Base-by-base conservation (phyloP, 352 stramenopile genomes). In the Thalassiosira mediterranea region DNA sequence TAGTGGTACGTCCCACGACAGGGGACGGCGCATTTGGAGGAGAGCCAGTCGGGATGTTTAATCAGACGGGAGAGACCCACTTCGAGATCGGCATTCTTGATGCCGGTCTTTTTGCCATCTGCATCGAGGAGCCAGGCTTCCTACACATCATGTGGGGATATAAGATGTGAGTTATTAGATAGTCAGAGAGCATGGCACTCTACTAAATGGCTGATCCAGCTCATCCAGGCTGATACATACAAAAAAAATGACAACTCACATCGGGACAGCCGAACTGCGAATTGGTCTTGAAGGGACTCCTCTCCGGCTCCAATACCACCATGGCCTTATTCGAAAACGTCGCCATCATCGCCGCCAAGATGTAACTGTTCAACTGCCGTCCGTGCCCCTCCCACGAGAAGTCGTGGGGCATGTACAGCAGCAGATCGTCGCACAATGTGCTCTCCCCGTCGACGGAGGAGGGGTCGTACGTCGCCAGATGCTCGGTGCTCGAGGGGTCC, bases 201-300 rank as follows among this genome's bases (percentile, higher is more conserved):
- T 42, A 13, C 7, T 13, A 42, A 7, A 13, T 42, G 13, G n/a
- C n/a, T n/a, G n/a, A n/a, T n/a, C n/a, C n/a, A n/a, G n/a, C n/a
- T n/a, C n/a, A n/a, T n/a, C n/a, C n/a, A 42, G 34, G 34, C 34
- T 13, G 13, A 42, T 42, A 7, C 34, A 42, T 13, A 42, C 7
- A 13, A 13, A 42, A 13, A 13, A 42, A 42, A 42, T 42, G 34
- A 42, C 34, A 13, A 7, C 34, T 42, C 44, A 26, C 59, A 23
- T 15, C 31, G 17, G 71, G 71, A 44, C 71, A 79, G 17, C 71
- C 71, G 51, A 79, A 79, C 62, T 73, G 61, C 32, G 60, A 73
- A 2, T 48, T 52, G 21, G 32, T 56, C 15, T 68, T 70, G 4
- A 31, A 37, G 11, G 54, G 40, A 23, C 57, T 49, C 19, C 58